phyloP scores from a whole-genome alignment of 2,329 filamentous ascomycete genomes.

The Paecilomyces sp. region DNA sequence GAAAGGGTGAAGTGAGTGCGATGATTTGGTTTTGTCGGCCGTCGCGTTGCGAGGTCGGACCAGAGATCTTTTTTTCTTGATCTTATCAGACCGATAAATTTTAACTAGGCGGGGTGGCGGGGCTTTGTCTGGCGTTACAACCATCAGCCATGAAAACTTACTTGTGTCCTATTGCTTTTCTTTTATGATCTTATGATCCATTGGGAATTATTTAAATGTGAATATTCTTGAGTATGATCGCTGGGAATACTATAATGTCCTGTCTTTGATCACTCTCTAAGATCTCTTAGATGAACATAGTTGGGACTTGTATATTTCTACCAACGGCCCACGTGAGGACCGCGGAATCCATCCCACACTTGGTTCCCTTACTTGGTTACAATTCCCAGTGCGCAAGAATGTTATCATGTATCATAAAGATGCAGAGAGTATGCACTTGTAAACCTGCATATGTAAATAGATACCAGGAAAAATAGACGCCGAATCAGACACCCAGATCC shows the following conservation, averaged over 20 bases:
- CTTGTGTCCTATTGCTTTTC: no score
- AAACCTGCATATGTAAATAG: background rate
- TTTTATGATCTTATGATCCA: no score
- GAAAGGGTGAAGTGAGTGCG: background rate
- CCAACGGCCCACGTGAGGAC: no score
- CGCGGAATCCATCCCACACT: no score
- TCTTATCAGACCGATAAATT: constrained; percentile 29
- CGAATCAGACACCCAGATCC: background rate
- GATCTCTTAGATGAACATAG: no score
- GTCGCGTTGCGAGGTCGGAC: background rate
- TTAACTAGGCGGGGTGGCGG: constrained; percentile 29
- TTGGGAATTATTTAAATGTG: no score
- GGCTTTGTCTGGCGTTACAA: constrained; percentile 6
- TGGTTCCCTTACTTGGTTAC: no score
- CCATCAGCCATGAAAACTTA: background rate
- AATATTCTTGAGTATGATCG: no score
- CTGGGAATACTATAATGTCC: no score
- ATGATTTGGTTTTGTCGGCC: background rate
- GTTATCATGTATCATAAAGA: background rate
- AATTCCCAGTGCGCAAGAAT: background rate
- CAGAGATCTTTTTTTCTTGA: constrained; percentile 15
- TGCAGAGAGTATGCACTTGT: background rate
- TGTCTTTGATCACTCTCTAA: no score
- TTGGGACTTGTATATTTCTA: no score
- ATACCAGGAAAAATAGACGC: background rate